Evolutionary conservation across 75 land plant genomes (phyloP).

Genomic region (Cryptomeria japonica): DNA sequence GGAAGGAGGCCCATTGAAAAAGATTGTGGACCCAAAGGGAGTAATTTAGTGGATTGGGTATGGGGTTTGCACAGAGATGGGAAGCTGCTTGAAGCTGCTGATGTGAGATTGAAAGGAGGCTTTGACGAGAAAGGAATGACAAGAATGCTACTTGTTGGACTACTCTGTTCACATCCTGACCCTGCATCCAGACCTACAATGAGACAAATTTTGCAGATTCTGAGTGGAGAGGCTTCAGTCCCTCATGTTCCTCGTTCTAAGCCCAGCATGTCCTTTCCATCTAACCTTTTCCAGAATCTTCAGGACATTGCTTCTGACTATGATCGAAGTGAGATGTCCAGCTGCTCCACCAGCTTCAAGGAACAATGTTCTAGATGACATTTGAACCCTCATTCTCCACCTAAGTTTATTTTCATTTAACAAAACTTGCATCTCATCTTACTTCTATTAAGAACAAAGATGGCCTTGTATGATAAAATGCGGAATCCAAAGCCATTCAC

Average conservation of each 20-base stretch:
- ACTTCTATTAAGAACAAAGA: neutral
- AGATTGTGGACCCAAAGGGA: conserved; percentile 19
- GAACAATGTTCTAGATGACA: neutral
- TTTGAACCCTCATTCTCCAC: neutral
- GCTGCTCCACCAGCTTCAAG: conserved; percentile 23
- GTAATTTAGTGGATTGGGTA: conserved; percentile 86
- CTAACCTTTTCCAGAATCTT: conserved; percentile 48
- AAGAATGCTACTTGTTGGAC: conserved; percentile 67
- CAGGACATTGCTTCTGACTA: conserved; percentile 77
- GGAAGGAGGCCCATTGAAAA: conserved; percentile 81
- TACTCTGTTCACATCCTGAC: conserved; percentile 85
- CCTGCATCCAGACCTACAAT: conserved; percentile 70
- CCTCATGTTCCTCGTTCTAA: conserved; percentile 66
- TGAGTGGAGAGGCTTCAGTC: conserved; percentile 61
- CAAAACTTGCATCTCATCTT: neutral
- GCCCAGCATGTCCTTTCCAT: conserved; percentile 69
- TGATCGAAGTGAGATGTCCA: conserved; percentile 34
- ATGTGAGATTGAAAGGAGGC: conserved; percentile 49
- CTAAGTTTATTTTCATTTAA: neutral
- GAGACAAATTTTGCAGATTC: conserved; percentile 74
- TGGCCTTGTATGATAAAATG: neutral
- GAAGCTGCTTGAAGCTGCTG: conserved; percentile 59
- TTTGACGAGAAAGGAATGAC: conserved; percentile 69
- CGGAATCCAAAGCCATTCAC: neutral
- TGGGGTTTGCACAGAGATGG: conserved; percentile 81